Base-by-base conservation (phyloP, 768 basidiomycete genomes). In the Russula brevipes region DNA sequence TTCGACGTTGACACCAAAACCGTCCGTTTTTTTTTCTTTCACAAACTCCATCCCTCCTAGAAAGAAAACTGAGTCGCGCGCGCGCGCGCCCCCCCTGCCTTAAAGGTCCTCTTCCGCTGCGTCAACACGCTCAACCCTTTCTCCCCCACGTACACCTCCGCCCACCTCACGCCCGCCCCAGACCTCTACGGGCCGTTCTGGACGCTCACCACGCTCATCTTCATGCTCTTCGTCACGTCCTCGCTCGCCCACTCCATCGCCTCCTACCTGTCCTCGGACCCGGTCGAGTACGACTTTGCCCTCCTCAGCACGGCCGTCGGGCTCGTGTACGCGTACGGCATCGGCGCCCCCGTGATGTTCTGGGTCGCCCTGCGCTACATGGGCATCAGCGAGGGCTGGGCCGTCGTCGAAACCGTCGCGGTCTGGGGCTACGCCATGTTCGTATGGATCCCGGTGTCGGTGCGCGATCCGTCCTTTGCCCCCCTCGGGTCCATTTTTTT, bases 111-210 rank as follows among this genome's bases (percentile, higher is more conserved):
- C 41, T 78, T 80, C 68, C 83, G 91, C 63, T 93, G 90, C 70
- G 87, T 88, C 72, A 81, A 81, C 16, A 91, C 91, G 0, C 76
- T 93, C 58, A 82, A 89, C n/a, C 89, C 89, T n/a, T 80, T 81
- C 35, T 81, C 85, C 36, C 75, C 83, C 4, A 80, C 82, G 47
- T 91, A 85, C 70, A 79, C 85, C 55, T 78, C 85, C 5, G 80
- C 81, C 12, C 83, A 87, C 63, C 80, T 87, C 39, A 81, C 79
- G 57, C 88, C 88, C 47, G 80, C 86, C 46, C 72, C 80, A 16
- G 89, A 91, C 72, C 82, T 91, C 45, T 89, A 91, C 72, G 95
- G 95, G 0, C 94, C 96, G 1, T 98, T 99, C 78, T 99, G 96
- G 96, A 93, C 95, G 0, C 82, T 97, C 42, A 96, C 94, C 1